phyloP scores from a whole-genome alignment of 2,329 filamentous ascomycete species.

The Cladophialophora chaetospira region DNA sequence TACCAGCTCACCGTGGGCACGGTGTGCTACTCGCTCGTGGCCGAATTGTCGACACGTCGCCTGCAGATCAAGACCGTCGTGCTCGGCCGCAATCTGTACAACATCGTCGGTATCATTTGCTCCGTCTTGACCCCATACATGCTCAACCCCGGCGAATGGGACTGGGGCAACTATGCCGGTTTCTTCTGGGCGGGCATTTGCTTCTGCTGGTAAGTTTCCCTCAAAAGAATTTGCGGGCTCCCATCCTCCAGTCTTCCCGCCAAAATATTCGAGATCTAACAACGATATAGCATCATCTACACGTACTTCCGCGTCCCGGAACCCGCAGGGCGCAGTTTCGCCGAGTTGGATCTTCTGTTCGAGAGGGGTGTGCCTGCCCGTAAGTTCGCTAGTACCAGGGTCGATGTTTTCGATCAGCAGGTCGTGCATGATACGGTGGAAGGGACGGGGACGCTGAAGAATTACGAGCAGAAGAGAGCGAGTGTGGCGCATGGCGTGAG shows the following conservation, averaged over 20 bases:
- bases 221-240: no score
- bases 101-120: slow-evolving; percentile 78
- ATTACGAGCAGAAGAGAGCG: slow-evolving; percentile 13
- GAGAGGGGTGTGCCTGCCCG: slow-evolving; percentile 70
- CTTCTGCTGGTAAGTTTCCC: no score
- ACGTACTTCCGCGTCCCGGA: slow-evolving; percentile 81
- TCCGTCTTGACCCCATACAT: slow-evolving; percentile 87
- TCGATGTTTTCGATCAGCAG: slow-evolving; percentile 56
- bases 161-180: slow-evolving; percentile 84
- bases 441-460: slow-evolving; percentile 14
- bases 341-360: slow-evolving; percentile 83
- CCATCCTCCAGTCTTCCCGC: no score
- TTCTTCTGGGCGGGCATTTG: slow-evolving; percentile 88
- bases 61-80: slow-evolving; percentile 92
- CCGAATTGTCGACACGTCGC: slow-evolving; percentile 78
- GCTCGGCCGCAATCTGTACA: slow-evolving; percentile 77
- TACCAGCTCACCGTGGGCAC: slow-evolving; percentile 89
- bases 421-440: slow-evolving; percentile 23
- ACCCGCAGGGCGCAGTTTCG: slow-evolving; percentile 76
- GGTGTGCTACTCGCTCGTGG: slow-evolving; percentile 84
- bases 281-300: slow-evolving; percentile 78
- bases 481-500: neutral
- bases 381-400: slow-evolving; percentile 65
- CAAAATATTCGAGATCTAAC: no score
- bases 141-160: slow-evolving; percentile 79